Conservation (phyloP, 2,329 filamentous ascomycete genomes). For the Aureobasidium sp. region DNA sequence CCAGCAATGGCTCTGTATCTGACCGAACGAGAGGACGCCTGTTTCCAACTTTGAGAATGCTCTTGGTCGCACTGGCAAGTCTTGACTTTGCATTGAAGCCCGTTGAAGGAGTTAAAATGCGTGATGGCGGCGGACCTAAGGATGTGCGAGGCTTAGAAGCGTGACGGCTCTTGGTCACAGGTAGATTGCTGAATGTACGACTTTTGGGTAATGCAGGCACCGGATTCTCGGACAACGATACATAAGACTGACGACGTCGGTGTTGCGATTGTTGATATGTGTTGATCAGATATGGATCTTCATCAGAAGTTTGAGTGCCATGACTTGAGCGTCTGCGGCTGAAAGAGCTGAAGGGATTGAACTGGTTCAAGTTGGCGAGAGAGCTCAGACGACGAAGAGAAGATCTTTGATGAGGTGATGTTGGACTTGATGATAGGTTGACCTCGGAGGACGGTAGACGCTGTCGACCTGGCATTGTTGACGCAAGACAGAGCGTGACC, state of each 20-base stretch:
- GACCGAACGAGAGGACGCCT: slow-evolving; percentile 23
- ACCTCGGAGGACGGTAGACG: neutral
- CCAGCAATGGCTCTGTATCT: slow-evolving; percentile 30
- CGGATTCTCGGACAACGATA: slow-evolving; percentile 29
- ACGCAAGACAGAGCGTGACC: neutral
- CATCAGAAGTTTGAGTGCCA: slow-evolving; percentile 4
- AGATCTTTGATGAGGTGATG: slow-evolving; percentile 1
- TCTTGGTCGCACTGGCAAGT: slow-evolving; percentile 17
- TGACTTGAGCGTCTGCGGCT: slow-evolving; percentile 27
- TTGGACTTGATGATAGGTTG: neutral
- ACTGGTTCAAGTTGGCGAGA: slow-evolving; percentile 29
- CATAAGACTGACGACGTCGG: slow-evolving; percentile 27
- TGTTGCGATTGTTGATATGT: slow-evolving; percentile 19
- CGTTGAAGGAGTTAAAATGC: slow-evolving; percentile 13
- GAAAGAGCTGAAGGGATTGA: slow-evolving; percentile 33
- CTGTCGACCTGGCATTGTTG: slow-evolving; percentile 3
- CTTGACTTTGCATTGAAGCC: slow-evolving; percentile 1
- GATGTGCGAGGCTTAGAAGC: neutral
- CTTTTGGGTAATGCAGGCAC: slow-evolving; percentile 30
- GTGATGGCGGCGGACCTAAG: neutral
- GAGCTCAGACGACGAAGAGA: slow-evolving; percentile 26
- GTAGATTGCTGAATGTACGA: slow-evolving; percentile 32
- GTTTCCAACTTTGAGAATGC: slow-evolving; percentile 12
- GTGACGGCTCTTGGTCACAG: slow-evolving; percentile 22
- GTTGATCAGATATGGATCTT: slow-evolving; percentile 20